Base-by-base conservation (phyloP, 805 yeast species). In the Scheffersomyces amazonensis region DNA sequence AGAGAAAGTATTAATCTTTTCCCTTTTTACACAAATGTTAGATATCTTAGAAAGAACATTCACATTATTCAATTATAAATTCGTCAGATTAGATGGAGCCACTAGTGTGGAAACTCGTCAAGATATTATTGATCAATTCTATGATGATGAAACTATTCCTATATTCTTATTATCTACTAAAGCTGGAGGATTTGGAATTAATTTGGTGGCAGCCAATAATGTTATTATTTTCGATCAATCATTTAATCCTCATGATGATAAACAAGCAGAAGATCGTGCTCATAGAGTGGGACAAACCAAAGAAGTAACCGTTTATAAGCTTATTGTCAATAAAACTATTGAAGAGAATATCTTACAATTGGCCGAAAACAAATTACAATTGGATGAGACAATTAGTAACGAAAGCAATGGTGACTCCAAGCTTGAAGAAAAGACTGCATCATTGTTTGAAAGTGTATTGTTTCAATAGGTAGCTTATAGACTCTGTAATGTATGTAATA, bases 161-260 rank as follows among this genome's bases (percentile, higher is more conserved):
- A 83, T 93, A 3, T 91, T 93, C 53, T 69, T 93, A 35, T 68
- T 93, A 31, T 87, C 96, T 9, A 93, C 99, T 3, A 88, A 87
- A 57, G 98, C 99, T 1, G 99, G 99, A 56, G 99, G 99, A 1
- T 93, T 93, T 64, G 99, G 99, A 41, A 93, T 93, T 63, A 93
- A 93, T 55, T 73, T 93, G 52, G 93, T 95, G 1, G 93, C 96
- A 55, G 98, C 99, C 6, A 91, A 88, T 56, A 80, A 83, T 43
- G 99, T 93, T 2, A 73, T 93, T 37, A 86, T 93, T 22, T 90
- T 82, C 56, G 99, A 93, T 58, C 91, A 89, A 58, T 83, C 95
- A 35, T 93, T 93, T 68, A 93, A 93, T 56, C 99, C 99, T 0
- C 99, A 93, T 60, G 99, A 93, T 59, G 99, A 93, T 56, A 85